Evolutionary conservation across 345 rosid species (phyloP), one percentile per base, ranked within the genome.

Genomic region (Hibiscus mutabilis): DNA sequence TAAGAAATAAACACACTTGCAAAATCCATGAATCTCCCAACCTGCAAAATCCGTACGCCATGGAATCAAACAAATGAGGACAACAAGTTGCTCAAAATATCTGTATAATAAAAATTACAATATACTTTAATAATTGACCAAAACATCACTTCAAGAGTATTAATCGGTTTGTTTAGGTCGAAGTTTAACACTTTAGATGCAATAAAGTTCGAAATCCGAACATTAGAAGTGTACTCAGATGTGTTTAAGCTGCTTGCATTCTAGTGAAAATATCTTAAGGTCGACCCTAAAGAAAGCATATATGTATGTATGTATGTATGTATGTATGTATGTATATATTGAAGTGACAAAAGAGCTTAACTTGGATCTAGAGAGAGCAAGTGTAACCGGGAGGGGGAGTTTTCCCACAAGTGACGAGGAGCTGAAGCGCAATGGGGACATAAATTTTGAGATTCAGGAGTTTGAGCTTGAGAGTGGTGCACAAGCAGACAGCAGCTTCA

Each of bases 361-460:
- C 84, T 70, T 53, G 59, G 77, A 66, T 76, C 79, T 83, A 90
- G 75, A 95, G 77, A 74, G 97, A 56, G 84, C 99, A 95, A 65
- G 97, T 95, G 92, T 79, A 95, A 61, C 97, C 97, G 22, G 99
- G 87, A 78, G 99, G 99, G 21, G 97, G 97, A 27, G 89, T 86
- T 86, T 95, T 95, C 51, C 99, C 99, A 78, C 99, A 95, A 19
- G 96, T 82, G 62, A 92, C 37, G 46, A 95, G 97, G 40, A 95
- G 97, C 82, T 95, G 96, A 74, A 95, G 96, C 68, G 99, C 97
- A 68, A 95, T 72, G 0, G 99, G 99, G 33, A 90, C 96, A 71
- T 79, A 90, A 68, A 92, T 40, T 3, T 81, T 92, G 35, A 95
- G 96, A 83, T 95, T 83, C 10, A 95, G 96, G 53, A 89, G 89